Percentiles rank a stretch among this genome's conserved stretches.
phyloP scores from a whole-genome alignment of 805 yeast species.

The Kregervanrija fluxuum region DNA sequence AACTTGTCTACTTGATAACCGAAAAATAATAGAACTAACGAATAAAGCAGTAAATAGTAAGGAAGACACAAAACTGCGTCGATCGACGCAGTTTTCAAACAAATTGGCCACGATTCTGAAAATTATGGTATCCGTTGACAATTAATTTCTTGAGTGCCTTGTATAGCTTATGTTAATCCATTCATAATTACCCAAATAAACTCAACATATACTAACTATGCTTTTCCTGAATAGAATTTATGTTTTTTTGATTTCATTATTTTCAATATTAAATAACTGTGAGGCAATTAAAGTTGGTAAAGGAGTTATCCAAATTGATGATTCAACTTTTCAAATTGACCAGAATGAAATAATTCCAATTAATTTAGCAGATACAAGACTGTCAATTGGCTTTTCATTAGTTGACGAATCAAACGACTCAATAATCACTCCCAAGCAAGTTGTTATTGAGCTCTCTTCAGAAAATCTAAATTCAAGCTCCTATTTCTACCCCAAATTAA shows the following conservation, averaged over 20 bases:
- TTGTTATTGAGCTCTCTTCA: slow-evolving; percentile 17
- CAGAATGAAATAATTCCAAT: slow-evolving; percentile 5
- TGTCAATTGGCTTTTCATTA: slow-evolving; percentile 15
- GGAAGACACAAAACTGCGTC: too few species aligned
- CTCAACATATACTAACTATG: too few species aligned
- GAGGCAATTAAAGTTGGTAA: slow-evolving; percentile 8
- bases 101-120: too few species aligned
- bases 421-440: slow-evolving; percentile 19
- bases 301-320: slow-evolving; percentile 13
- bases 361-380: slow-evolving; percentile 11
- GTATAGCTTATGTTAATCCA: too few species aligned
- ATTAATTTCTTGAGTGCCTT: too few species aligned
- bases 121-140: too few species aligned
- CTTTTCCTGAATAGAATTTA: background rate
- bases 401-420: slow-evolving; percentile 4
- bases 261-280: background rate
- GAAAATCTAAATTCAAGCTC: slow-evolving; percentile 10
- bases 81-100: too few species aligned
- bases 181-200: too few species aligned
- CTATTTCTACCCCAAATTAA: slow-evolving; percentile 17
- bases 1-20: too few species aligned
- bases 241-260: background rate
- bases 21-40: too few species aligned
- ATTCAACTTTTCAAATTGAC: slow-evolving; percentile 5
- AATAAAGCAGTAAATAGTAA: too few species aligned